These are phyloP conservation scores for Auriculariales sp. DNA, from an alignment of 768 basidiomycete genomes.

Conservation along the genomic window DNA sequence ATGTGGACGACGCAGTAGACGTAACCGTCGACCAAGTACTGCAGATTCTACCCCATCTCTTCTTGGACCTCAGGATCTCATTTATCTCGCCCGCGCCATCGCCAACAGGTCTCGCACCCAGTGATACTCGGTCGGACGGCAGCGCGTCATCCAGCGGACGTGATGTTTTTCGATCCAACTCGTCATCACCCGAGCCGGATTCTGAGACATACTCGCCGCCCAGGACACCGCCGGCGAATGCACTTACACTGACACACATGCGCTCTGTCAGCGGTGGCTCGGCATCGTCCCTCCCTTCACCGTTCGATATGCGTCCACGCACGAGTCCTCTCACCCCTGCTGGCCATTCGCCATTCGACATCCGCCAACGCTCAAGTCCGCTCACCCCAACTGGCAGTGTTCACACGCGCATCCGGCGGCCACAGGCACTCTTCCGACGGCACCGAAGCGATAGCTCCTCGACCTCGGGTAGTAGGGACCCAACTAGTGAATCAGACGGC, in stretches of 20 bases:
- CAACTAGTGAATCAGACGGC: background rate
- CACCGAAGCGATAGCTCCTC: background rate
- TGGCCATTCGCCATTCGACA: background rate
- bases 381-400: background rate
- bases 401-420: background rate
- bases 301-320: too few relatives aligned
- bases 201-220: constrained; percentile 17
- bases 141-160: constrained; percentile 21
- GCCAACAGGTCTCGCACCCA: constrained; percentile 53
- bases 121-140: constrained; percentile 36
- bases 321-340: background rate
- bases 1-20: background rate
- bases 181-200: constrained; percentile 20
- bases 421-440: background rate
- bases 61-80: background rate
- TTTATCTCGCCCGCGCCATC: constrained; percentile 27
- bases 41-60: constrained; percentile 26
- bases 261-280: too few relatives aligned
- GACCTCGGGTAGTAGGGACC: background rate
- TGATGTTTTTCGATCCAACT: constrained; percentile 14
- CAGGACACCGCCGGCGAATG: constrained; percentile 26
- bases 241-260: constrained; percentile 22
- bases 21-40: constrained; percentile 28
- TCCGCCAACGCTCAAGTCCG: background rate
- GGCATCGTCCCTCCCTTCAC: too few relatives aligned